Conservation (phyloP, 495 filamentous ascomycete genomes). For the Aspergillus saccharolyticus region DNA sequence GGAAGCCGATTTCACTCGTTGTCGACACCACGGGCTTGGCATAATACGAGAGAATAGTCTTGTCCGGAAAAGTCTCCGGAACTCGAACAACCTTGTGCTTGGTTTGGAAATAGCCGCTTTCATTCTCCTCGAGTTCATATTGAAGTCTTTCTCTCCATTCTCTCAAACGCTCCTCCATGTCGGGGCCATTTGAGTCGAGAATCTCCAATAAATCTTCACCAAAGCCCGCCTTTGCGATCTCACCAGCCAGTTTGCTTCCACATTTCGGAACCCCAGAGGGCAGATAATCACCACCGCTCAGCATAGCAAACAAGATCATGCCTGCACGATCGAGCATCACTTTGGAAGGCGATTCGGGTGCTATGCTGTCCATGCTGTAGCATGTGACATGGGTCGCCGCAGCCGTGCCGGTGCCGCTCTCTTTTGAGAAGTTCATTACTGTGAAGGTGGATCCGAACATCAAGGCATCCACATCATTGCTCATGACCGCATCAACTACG, state of each 20-base stretch:
- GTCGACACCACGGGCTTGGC: slow-evolving; percentile 76
- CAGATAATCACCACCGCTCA: slow-evolving; percentile 94
- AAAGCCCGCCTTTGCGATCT: slow-evolving; percentile 86
- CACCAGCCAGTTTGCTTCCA: slow-evolving; percentile 79
- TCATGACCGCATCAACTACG: slow-evolving; percentile 90
- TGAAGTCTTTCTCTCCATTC: slow-evolving; percentile 72
- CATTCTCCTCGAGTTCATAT: slow-evolving; percentile 76
- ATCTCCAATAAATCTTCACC: slow-evolving; percentile 68
- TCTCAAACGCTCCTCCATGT: slow-evolving; percentile 42
- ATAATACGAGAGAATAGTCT: slow-evolving; percentile 76
- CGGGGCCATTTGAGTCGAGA: slow-evolving; percentile 43
- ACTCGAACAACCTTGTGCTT: slow-evolving; percentile 70
- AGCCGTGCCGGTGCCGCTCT: slow-evolving; percentile 55
- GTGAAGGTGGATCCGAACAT: slow-evolving; percentile 89
- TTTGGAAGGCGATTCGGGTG: slow-evolving; percentile 21
- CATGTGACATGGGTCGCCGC: slow-evolving; percentile 82
- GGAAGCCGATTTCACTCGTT: slow-evolving; percentile 49
- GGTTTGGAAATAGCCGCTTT: slow-evolving; percentile 71
- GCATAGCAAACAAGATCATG: slow-evolving; percentile 91
- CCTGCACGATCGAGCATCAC: slow-evolving; percentile 70
- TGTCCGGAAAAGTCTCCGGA: slow-evolving; percentile 76
- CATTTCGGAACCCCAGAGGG: slow-evolving; percentile 85
- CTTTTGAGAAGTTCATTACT: slow-evolving; percentile 78
- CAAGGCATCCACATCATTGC: slow-evolving; percentile 94
- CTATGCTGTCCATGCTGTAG: slow-evolving; percentile 52